These are phyloP conservation scores for Leccinum variicolor DNA, from an alignment of 768 basidiomycete species.

Conservation along the genomic window DNA sequence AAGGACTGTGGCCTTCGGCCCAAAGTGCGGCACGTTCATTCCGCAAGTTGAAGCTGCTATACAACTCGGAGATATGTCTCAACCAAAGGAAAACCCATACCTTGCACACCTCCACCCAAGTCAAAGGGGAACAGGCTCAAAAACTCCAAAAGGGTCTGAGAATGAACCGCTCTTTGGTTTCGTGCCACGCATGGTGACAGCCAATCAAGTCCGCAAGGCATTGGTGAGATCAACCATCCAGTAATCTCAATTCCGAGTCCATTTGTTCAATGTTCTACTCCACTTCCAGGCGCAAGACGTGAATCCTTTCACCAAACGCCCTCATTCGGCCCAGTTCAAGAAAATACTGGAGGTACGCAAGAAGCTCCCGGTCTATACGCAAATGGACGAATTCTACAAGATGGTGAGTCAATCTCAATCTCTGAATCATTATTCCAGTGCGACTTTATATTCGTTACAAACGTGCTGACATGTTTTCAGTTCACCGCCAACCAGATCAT, in stretches of 20 bases:
- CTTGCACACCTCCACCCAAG: constrained; percentile 41
- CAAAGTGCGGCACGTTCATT: too few relatives aligned
- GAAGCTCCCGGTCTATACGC: constrained; percentile 86
- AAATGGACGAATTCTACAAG: constrained; percentile 91
- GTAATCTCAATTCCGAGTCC: neutral
- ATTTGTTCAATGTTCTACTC: neutral
- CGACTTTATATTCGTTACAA: neutral
- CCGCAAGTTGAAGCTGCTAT: too few relatives aligned
- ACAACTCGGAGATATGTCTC: constrained; percentile 6
- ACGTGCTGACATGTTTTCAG: constrained; percentile 10
- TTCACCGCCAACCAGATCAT: constrained; percentile 65
- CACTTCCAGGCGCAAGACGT: constrained; percentile 61
- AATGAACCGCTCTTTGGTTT: constrained; percentile 73
- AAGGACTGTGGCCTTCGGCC: too few relatives aligned
- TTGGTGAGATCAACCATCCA: constrained; percentile 49
- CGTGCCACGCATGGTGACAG: constrained; percentile 64
- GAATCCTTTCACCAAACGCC: constrained; percentile 86
- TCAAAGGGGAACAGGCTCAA: constrained; percentile 25
- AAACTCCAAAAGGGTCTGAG: constrained; percentile 15
- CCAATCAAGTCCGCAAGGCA: constrained; percentile 60
- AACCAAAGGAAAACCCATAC: constrained; percentile 48
- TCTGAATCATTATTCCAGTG: neutral
- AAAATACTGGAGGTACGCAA: constrained; percentile 84
- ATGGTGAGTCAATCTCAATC: constrained; percentile 55
- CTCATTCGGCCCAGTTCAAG: constrained; percentile 74